These are phyloP conservation scores for Puccinia coronata DNA, from an alignment of 1,284 basidiomycete genomes.

Conservation along the genomic window DNA sequence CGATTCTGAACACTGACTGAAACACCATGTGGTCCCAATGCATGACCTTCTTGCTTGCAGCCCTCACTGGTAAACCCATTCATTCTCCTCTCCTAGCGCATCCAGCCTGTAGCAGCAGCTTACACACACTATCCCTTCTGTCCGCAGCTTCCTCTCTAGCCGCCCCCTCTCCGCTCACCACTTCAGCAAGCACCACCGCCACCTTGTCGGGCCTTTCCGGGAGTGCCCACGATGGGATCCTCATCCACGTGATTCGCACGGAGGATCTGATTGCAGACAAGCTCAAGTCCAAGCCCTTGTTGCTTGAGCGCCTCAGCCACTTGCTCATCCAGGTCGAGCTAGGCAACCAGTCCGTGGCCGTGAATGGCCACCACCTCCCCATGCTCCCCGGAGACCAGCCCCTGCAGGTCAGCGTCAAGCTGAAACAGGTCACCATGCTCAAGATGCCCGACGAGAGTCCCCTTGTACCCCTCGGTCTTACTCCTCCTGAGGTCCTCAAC, in stretches of 20 bases:
- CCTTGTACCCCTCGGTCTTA: slow-evolving; percentile 39
- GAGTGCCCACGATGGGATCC: neutral
- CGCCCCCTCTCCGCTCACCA: slow-evolving; percentile 15
- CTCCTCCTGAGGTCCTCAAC: slow-evolving; percentile 30
- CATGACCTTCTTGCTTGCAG: too few relatives aligned
- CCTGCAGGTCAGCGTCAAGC: slow-evolving; percentile 26
- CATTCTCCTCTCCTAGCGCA: too few relatives aligned
- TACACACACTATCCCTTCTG: too few relatives aligned
- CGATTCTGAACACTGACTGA: too few relatives aligned
- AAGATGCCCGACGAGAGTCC: slow-evolving; percentile 36
- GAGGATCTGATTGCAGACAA: slow-evolving; percentile 47
- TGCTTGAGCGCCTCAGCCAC: slow-evolving; percentile 34
- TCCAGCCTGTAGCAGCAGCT: too few relatives aligned
- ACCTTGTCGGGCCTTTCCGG: slow-evolving; percentile 11
- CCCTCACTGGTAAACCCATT: too few relatives aligned
- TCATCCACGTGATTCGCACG: slow-evolving; percentile 40
- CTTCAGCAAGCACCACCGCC: slow-evolving; percentile 2
- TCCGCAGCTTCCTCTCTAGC: slow-evolving; percentile 16
- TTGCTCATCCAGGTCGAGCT: slow-evolving; percentile 32
- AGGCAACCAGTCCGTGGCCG: neutral
- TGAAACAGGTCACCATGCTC: slow-evolving; percentile 44
- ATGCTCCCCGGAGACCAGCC: slow-evolving; percentile 8
- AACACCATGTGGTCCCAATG: too few relatives aligned
- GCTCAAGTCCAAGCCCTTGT: slow-evolving; percentile 11
- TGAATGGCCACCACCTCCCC: slow-evolving; percentile 38